These are phyloP conservation scores for Tylopilus vinaceipallidus DNA, from an alignment of 768 basidiomycete genomes.

Conservation along the genomic window DNA sequence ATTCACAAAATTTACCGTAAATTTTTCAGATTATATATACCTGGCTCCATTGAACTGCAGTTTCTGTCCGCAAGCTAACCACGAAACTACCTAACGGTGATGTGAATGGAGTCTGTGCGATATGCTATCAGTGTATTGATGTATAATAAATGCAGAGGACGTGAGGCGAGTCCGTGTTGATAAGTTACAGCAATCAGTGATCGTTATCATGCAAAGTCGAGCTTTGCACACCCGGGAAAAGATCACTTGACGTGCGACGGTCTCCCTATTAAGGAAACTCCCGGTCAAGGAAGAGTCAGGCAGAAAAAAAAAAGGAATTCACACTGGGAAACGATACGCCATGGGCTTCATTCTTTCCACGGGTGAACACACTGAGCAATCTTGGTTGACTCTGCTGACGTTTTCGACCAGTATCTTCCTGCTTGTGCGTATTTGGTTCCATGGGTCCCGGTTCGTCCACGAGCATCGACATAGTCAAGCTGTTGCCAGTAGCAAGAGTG, in stretches of 20 bases:
- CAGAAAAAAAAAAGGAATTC: neutral
- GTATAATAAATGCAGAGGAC: neutral
- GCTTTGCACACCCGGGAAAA: neutral
- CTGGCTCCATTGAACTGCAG: too few relatives aligned
- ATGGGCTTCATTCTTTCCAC: conserved; percentile 19
- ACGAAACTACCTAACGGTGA: too few relatives aligned
- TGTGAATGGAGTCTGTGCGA: neutral
- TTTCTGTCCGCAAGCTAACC: too few relatives aligned
- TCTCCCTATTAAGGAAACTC: conserved; percentile 5
- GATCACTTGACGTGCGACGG: conserved; percentile 4
- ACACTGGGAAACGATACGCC: conserved; percentile 10
- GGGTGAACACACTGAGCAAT: conserved; percentile 30
- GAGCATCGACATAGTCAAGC: conserved; percentile 32
- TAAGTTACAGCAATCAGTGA: conserved; percentile 9
- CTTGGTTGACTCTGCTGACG: conserved; percentile 29
- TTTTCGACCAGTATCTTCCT: conserved; percentile 8
- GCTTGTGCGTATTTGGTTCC: conserved; percentile 18
- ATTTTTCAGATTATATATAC: too few relatives aligned
- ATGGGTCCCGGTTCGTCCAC: conserved; percentile 43
- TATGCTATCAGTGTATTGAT: neutral
- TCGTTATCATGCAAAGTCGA: conserved; percentile 4
- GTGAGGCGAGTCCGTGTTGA: neutral
- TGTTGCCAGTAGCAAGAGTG: neutral
- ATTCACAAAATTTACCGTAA: too few relatives aligned
- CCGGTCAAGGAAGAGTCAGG: neutral